A percentile compares a stretch with the other conserved stretches of the same genome.
Evolutionary conservation across 1,139 yeast genomes (phyloP).

Genomic region (Candida tropicalis): DNA sequence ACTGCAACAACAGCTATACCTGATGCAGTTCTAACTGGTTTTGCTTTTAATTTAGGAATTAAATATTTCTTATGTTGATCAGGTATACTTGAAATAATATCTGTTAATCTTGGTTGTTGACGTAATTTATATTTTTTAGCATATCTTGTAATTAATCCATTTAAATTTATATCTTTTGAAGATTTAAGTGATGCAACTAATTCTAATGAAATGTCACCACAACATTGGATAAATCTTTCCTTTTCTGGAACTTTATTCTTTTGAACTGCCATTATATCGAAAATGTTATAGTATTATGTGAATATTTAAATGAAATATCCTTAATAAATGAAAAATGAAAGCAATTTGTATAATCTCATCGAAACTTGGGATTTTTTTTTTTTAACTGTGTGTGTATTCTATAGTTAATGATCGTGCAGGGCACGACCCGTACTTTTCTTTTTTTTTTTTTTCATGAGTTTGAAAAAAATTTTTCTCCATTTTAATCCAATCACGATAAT

Average conservation of each 20-base stretch:
- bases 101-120: slow-evolving; percentile 93
- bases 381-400: too few species aligned
- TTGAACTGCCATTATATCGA: slow-evolving; percentile 37
- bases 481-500: not conserved
- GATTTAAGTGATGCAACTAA: slow-evolving; percentile 76
- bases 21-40: slow-evolving; percentile 97
- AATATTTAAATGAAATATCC: too few species aligned
- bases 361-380: not conserved
- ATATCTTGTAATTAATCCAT: slow-evolving; percentile 82
- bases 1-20: slow-evolving; percentile 99
- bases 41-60: slow-evolving; percentile 91
- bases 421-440: not conserved
- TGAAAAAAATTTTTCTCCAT: not conserved
- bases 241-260: slow-evolving; percentile 68
- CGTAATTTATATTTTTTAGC: slow-evolving; percentile 90
- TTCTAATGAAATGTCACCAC: slow-evolving; percentile 90
- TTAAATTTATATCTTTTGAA: slow-evolving; percentile 81
- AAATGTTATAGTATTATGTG: too few species aligned
- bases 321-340: not conserved
- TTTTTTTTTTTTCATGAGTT: not conserved
- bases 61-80: slow-evolving; percentile 92
- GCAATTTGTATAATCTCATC: too few species aligned
- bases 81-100: slow-evolving; percentile 92
- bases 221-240: slow-evolving; percentile 89
- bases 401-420: not conserved